Evolutionary conservation across 164 flowering plant species (phyloP).

Genomic region (Vitis rotundifolia): DNA sequence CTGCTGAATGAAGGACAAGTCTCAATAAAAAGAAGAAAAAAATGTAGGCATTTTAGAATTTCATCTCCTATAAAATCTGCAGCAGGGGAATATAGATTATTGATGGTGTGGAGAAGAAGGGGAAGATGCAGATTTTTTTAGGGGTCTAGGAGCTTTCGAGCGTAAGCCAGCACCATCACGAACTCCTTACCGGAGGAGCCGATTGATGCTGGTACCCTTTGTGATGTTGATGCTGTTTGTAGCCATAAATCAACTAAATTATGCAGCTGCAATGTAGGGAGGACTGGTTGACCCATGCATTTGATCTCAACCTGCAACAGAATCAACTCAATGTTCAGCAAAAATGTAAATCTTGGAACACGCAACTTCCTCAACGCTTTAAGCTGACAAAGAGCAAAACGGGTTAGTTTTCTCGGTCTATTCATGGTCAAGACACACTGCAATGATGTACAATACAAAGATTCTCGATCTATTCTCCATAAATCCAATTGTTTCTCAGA

Average conservation of each 20-base stretch:
- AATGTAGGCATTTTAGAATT: neutral
- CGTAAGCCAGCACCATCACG: constrained; percentile 76
- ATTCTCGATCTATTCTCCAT: too few species aligned
- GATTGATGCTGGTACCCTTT: constrained; percentile 43
- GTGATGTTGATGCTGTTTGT: constrained; percentile 41
- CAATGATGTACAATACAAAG: too few species aligned
- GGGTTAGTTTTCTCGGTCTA: too few species aligned
- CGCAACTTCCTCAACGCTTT: too few species aligned
- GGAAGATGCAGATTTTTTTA: constrained; percentile 1
- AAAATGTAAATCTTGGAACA: neutral
- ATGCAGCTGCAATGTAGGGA: constrained; percentile 56
- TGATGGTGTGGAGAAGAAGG: constrained; percentile 1
- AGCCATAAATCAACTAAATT: constrained; percentile 72
- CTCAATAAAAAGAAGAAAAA: too few species aligned
- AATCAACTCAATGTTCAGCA: constrained; percentile 3
- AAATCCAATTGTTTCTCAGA: too few species aligned
- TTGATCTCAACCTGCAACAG: constrained; percentile 67
- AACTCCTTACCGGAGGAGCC: constrained; percentile 87
- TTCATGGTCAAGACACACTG: too few species aligned
- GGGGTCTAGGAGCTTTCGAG: constrained; percentile 35
- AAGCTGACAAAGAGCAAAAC: too few species aligned
- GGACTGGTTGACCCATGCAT: constrained; percentile 66
- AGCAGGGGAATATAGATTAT: constrained; percentile 7
- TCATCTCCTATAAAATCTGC: neutral
- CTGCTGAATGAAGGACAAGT: too few species aligned